Percentiles rank a stretch among this genome's conserved stretches.
Conservation (phyloP, 2,329 filamentous ascomycete species). For the Claviceps arundinis region DNA sequence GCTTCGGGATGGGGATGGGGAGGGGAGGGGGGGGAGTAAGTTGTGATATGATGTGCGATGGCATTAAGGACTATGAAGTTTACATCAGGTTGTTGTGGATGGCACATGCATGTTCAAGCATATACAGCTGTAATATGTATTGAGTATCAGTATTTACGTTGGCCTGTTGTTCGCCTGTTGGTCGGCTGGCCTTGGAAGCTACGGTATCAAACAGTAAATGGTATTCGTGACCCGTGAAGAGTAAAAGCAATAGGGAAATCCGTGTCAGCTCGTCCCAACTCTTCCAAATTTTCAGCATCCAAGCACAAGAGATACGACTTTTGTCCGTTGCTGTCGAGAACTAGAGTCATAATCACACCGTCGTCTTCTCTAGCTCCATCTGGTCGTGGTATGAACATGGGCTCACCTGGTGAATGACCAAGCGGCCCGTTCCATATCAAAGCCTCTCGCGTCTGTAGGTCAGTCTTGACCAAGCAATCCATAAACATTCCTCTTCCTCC, state of each 20-base stretch:
- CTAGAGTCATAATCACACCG: conserved; percentile 46
- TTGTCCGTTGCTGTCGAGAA: conserved; percentile 46
- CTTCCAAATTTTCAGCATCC: conserved; percentile 47
- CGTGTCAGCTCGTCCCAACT: conserved; percentile 51
- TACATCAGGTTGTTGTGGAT: background rate
- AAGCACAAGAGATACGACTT: conserved; percentile 54
- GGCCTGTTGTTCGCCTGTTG: no score
- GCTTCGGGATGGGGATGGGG: background rate
- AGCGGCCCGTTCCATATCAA: conserved; percentile 42
- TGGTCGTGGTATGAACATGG: conserved; percentile 47
- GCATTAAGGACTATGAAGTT: background rate
- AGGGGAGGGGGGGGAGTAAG: background rate
- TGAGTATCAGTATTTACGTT: no score
- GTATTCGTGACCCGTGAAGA: conserved; percentile 46
- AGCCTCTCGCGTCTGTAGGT: conserved; percentile 38
- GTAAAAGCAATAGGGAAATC: conserved; percentile 47
- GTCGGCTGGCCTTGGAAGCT: background rate
- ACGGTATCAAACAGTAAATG: background rate
- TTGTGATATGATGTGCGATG: background rate
- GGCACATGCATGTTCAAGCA: background rate
- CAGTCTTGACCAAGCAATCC: conserved; percentile 53
- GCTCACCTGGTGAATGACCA: conserved; percentile 55
- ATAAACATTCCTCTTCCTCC: conserved; percentile 46
- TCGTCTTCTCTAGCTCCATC: conserved; percentile 42
- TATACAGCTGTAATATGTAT: no score